Conservation (phyloP, 2,329 filamentous ascomycete species). For the Fusarium anguioides region DNA sequence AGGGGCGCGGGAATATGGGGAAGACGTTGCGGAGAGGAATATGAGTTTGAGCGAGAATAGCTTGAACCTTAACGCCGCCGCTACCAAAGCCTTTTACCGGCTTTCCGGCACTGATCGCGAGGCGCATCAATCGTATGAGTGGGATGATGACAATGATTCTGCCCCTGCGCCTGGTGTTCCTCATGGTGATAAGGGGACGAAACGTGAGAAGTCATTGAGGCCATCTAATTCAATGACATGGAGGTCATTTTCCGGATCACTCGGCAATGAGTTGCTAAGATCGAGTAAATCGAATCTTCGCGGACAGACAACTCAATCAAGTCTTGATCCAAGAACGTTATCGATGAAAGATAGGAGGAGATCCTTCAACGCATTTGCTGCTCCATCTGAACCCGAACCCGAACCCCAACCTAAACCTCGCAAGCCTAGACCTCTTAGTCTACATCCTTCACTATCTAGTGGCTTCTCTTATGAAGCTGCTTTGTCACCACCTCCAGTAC, state of each 20-base stretch:
- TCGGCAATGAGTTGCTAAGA: slow-evolving; percentile 7
- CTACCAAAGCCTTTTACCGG: slow-evolving; percentile 53
- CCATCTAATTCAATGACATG: slow-evolving; percentile 31
- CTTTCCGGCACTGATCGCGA: slow-evolving; percentile 19
- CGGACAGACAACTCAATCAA: slow-evolving; percentile 10
- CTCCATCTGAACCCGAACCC: slow-evolving; percentile 1
- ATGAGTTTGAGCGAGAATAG: slow-evolving; percentile 52
- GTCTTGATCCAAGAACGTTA: neutral
- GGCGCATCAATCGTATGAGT: neutral
- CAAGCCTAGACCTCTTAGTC: slow-evolving; percentile 39
- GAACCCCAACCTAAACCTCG: neutral
- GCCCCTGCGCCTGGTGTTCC: slow-evolving; percentile 36
- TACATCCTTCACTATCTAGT: slow-evolving; percentile 37
- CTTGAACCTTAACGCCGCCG: slow-evolving; percentile 48
- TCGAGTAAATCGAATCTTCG: slow-evolving; percentile 6
- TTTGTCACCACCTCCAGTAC: slow-evolving; percentile 28
- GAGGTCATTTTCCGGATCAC: slow-evolving; percentile 32
- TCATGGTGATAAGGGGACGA: slow-evolving; percentile 16
- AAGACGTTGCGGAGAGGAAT: slow-evolving; percentile 73
- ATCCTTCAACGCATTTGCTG: slow-evolving; percentile 41
- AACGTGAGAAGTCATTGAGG: slow-evolving; percentile 18
- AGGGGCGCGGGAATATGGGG: slow-evolving; percentile 67
- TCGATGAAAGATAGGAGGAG: slow-evolving; percentile 29
- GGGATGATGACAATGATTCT: slow-evolving; percentile 23
- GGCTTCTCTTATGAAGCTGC: slow-evolving; percentile 20